phyloP scores from a whole-genome alignment of 179 eudicot genomes.

The Silene vulgaris region DNA sequence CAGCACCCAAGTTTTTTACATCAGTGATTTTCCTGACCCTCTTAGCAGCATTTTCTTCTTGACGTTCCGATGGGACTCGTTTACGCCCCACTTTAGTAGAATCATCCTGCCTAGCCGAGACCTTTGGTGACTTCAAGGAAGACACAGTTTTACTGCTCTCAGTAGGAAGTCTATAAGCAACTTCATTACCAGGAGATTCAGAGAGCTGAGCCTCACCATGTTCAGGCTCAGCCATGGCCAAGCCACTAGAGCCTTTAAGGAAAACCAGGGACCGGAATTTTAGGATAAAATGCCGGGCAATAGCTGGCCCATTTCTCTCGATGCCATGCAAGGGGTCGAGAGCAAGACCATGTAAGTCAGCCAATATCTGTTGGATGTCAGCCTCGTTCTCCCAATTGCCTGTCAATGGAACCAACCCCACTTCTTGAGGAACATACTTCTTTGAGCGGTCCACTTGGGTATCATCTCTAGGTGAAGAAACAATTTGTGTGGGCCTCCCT shows the following conservation, averaged over 20 bases:
- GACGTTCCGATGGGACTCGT: slow-evolving; percentile 60
- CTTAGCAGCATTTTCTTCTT: slow-evolving; percentile 54
- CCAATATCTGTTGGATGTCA: slow-evolving; percentile 46
- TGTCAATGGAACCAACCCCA: slow-evolving; percentile 11
- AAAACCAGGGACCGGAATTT: slow-evolving; percentile 59
- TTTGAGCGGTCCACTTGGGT: slow-evolving; percentile 18
- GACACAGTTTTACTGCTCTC: slow-evolving; percentile 31
- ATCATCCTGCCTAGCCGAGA: slow-evolving; percentile 42
- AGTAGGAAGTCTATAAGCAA: slow-evolving; percentile 18
- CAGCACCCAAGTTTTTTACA: slow-evolving; percentile 39
- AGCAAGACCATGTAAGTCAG: slow-evolving; percentile 64
- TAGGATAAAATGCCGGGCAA: slow-evolving; percentile 41
- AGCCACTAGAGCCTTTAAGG: slow-evolving; percentile 52
- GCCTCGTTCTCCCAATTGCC: slow-evolving; percentile 22
- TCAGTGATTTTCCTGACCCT: slow-evolving; percentile 51
- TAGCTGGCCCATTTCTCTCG: slow-evolving; percentile 36
- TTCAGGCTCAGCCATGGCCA: slow-evolving; percentile 41
- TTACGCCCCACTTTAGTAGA: slow-evolving; percentile 56
- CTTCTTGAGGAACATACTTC: slow-evolving; percentile 18
- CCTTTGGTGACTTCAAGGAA: slow-evolving; percentile 36
- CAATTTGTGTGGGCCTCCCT: slow-evolving; percentile 22
- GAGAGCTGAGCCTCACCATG: slow-evolving; percentile 29
- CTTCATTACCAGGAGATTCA: slow-evolving; percentile 24
- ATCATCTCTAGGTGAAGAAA: slow-evolving; percentile 23
- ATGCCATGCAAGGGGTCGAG: slow-evolving; percentile 54